Conservation (phyloP, 257 asterid species). For the Anisodus tanguticus region DNA sequence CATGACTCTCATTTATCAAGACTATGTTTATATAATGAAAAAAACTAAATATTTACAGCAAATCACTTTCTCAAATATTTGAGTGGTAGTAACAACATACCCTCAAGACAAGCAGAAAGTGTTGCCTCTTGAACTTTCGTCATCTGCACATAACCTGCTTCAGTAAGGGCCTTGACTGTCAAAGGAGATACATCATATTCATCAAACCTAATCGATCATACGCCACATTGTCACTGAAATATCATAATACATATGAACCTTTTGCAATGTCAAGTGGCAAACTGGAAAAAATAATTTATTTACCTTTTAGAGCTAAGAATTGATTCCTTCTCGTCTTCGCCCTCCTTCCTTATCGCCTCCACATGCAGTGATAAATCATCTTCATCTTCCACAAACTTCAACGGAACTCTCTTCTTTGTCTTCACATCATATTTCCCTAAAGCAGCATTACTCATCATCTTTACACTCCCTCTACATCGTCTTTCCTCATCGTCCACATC, state of each 20-base stretch:
- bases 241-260: not conserved
- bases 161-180: slow-evolving; percentile 77
- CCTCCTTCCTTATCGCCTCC: slow-evolving; percentile 65
- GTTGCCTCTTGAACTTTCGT: slow-evolving; percentile 91
- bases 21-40: not conserved
- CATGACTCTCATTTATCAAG: slow-evolving; percentile 11
- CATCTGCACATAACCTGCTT: slow-evolving; percentile 89
- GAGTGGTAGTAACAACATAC: slow-evolving; percentile 41
- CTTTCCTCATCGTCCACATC: slow-evolving; percentile 48
- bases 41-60: not conserved
- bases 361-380: slow-evolving; percentile 65
- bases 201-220: slow-evolving; percentile 70
- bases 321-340: slow-evolving; percentile 53
- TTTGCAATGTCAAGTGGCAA: not conserved
- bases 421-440: slow-evolving; percentile 71
- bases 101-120: slow-evolving; percentile 74
- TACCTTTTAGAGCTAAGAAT: slow-evolving; percentile 75
- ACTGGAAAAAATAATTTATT: slow-evolving; percentile 35
- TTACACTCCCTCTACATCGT: slow-evolving; percentile 36
- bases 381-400: slow-evolving; percentile 66
- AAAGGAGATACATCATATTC: slow-evolving; percentile 73
- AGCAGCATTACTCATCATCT: slow-evolving; percentile 69
- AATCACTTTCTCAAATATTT: not conserved
- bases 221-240: slow-evolving; percentile 34
- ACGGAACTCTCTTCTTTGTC: slow-evolving; percentile 66